A percentile compares a stretch with the other conserved stretches of the same genome.
phyloP scores from a whole-genome alignment of 2,329 filamentous ascomycete genomes.

The Fusarium sororula region DNA sequence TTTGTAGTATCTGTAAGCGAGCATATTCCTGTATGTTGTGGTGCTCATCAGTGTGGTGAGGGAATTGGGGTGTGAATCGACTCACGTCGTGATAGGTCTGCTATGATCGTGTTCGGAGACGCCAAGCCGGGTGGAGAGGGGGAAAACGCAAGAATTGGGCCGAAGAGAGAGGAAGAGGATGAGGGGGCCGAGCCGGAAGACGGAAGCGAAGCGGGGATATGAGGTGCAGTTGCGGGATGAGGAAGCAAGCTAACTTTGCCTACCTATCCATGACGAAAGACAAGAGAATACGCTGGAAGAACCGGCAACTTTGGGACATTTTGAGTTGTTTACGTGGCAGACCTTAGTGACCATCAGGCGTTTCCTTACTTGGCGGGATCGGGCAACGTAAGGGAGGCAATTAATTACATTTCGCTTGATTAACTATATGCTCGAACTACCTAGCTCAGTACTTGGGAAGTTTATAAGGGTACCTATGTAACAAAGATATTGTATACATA shows the following conservation, averaged over 20 bases:
- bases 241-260: not conserved
- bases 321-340: slow-evolving; percentile 1
- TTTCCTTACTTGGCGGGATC: not conserved
- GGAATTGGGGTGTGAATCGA: not conserved
- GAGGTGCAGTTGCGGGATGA: slow-evolving; percentile 8
- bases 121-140: slow-evolving; percentile 30
- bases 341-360: not conserved
- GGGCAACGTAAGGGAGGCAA: not conserved
- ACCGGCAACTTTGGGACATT: slow-evolving; percentile 5
- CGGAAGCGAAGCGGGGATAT: slow-evolving; percentile 24
- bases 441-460: not conserved
- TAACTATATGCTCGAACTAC: not conserved
- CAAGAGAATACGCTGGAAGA: slow-evolving; percentile 26
- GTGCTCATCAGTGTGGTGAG: slow-evolving; percentile 30
- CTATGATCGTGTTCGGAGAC: slow-evolving; percentile 8
- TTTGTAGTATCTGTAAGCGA: not conserved
- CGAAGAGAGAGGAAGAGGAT: slow-evolving; percentile 18
- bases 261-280: slow-evolving; percentile 30
- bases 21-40: not conserved
- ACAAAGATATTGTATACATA: not conserved
- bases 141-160: slow-evolving; percentile 15
- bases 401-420: not conserved
- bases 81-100: slow-evolving; percentile 6
- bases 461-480: not conserved
- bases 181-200: slow-evolving; percentile 27